These are phyloP conservation scores for Pythium brachiatum DNA, from an alignment of 352 stramenopile genomes.

Conservation along the genomic window DNA sequence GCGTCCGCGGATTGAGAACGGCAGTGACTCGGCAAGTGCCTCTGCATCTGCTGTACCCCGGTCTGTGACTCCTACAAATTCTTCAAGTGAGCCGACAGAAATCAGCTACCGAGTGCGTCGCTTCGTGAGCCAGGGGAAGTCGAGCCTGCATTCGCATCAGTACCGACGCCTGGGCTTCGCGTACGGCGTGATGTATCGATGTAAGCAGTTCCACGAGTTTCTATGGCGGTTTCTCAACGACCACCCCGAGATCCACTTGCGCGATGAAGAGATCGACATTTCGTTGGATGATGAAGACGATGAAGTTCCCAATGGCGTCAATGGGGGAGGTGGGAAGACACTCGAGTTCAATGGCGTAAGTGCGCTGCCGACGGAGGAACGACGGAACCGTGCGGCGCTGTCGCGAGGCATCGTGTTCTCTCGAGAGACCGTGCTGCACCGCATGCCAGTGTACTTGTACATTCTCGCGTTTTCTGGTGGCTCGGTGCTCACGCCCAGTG, in stretches of 20 bases:
- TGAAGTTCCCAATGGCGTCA: conserved; percentile 9
- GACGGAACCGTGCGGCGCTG: not conserved
- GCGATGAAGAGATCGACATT: conserved; percentile 40
- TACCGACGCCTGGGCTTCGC: conserved; percentile 76
- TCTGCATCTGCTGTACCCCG: not conserved
- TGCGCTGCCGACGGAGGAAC: not conserved
- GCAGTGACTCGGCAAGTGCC: not conserved
- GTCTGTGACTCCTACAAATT: not conserved
- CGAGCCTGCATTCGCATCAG: conserved; percentile 54
- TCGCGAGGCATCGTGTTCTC: conserved; percentile 64
- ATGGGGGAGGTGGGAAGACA: not conserved
- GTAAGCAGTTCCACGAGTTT: conserved; percentile 75
- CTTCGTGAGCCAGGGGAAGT: conserved; percentile 62
- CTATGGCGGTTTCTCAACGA: conserved; percentile 66
- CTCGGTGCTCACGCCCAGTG: conserved; percentile 43
- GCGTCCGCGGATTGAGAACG: conserved; percentile 12
- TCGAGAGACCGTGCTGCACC: conserved; percentile 66
- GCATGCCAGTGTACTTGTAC: conserved; percentile 78
- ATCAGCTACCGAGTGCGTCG: conserved; percentile 71
- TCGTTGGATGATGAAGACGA: conserved; percentile 37
- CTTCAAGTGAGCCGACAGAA: conserved; percentile 18
- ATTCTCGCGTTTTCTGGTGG: conserved; percentile 79
- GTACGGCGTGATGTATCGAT: conserved; percentile 82
- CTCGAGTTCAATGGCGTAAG: not conserved
- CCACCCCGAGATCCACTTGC: conserved; percentile 34